Conservation (phyloP, 2,329 filamentous ascomycete genomes). For the Purpureocillium takamizusanense region DNA sequence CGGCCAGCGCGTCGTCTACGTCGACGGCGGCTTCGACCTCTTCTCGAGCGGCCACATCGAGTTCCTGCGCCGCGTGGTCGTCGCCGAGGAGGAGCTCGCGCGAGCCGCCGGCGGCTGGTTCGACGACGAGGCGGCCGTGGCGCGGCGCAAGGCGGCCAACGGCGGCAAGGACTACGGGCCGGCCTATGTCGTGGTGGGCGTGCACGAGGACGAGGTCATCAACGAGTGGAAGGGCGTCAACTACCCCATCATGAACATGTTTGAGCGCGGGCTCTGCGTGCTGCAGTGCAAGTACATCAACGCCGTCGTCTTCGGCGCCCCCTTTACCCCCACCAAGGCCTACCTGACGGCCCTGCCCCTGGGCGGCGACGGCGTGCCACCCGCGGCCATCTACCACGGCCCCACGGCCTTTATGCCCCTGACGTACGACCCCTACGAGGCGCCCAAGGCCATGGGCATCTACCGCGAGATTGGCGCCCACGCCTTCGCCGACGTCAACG, state of each 20-base stretch:
- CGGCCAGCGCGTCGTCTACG: constrained; percentile 83
- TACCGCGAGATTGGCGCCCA: constrained; percentile 73
- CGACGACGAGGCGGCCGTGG: constrained; percentile 49
- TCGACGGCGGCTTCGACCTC: constrained; percentile 92
- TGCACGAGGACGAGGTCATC: constrained; percentile 92
- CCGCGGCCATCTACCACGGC: constrained; percentile 87
- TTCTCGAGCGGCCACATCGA: constrained; percentile 97
- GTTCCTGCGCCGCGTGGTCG: constrained; percentile 71
- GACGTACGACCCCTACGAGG: constrained; percentile 73
- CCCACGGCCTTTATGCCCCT: constrained; percentile 82
- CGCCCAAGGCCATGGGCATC: constrained; percentile 73
- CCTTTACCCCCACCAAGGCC: constrained; percentile 71
- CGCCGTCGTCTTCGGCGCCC: constrained; percentile 80
- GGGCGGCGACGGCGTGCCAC: constrained; percentile 55
- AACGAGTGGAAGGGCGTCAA: constrained; percentile 96
- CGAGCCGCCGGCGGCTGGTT: constrained; percentile 65
- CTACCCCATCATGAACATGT: constrained; percentile 99
- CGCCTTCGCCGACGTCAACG: constrained; percentile 79
- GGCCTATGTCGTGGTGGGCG: constrained; percentile 81
- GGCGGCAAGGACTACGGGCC: constrained; percentile 66
- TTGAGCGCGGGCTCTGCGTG: constrained; percentile 90
- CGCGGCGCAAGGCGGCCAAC: constrained; percentile 49
- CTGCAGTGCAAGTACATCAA: constrained; percentile 92
- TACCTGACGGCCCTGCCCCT: constrained; percentile 69
- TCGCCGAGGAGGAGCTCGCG: constrained; percentile 63